Base-by-base conservation (phyloP, 2,329 filamentous ascomycete species). In the Scytalidium sp. region DNA sequence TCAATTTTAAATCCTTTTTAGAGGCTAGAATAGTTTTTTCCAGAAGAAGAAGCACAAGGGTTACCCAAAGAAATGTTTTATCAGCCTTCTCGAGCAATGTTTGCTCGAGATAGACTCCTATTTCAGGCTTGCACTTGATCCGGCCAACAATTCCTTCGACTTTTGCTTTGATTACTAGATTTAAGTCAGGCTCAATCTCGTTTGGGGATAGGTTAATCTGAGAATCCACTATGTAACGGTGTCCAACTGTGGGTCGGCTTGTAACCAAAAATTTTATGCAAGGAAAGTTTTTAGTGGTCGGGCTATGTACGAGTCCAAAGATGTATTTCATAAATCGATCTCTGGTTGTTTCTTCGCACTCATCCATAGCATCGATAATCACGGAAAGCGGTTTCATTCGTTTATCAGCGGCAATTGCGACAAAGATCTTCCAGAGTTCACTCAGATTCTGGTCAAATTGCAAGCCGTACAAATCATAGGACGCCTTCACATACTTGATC, bases 321-420 rank as follows among this genome's bases (percentile, higher is more conserved):
- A 68, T 61, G 1, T 55, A 48, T 8, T 59, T 49, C 7, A 68
- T 53, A 17, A 69, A 58, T 8, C 56, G 45, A 3, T 53, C 47
- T 45, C 63, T 51, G 13, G 59, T 62, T 23, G 27, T 21, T 15
- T 57, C 52, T 45, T 70, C 67, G 49, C 68, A 70, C 52, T 71
- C 68, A 57, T 71, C 69, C 45, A 72, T 58, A 5, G 66, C 67
- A 50, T 72, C 68, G 22, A 71, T 56, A 17, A 71, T 64, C 23
- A 71, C 50, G 32, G 54, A 62, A 11, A 69, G 41, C 7, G 59
- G 22, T 3, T 63, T 62, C 21, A 46, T 51, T 41, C 58, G 62
- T 3, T 56, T 62, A 44, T 70, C 65, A 5, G 49, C 55, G 11
- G 62, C 49, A 43, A 70, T 64, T 20, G 56, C 59, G 13, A 62